Conservation (phyloP, 352 stramenopile species). For the Pythium pectinolyticum region DNA sequence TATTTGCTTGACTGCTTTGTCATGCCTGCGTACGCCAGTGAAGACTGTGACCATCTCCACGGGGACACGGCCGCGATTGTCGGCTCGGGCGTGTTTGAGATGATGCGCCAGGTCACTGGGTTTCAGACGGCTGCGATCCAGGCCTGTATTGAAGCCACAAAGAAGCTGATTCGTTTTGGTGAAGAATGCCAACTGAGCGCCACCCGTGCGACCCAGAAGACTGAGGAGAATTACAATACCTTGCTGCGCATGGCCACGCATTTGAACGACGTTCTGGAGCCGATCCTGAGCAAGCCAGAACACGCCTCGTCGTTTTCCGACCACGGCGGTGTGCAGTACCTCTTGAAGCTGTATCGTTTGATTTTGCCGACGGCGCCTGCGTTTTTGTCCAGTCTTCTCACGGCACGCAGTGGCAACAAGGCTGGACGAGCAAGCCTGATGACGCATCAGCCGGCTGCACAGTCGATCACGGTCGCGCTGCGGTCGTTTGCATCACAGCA, state of each 20-base stretch:
- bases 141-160: conserved; percentile 87
- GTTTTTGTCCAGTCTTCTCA: conserved; percentile 66
- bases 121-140: conserved; percentile 87
- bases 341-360: conserved; percentile 90
- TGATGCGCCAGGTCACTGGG: conserved; percentile 93
- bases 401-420: conserved; percentile 5
- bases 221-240: conserved; percentile 29
- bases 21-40: conserved; percentile 84
- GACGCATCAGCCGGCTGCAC: conserved; percentile 88
- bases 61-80: conserved; percentile 93
- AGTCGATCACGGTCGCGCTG: conserved; percentile 86
- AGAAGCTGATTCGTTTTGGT: conserved; percentile 86
- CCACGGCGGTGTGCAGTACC: conserved; percentile 83
- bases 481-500: conserved; percentile 89
- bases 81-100: conserved; percentile 93
- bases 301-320: conserved; percentile 91
- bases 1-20: conserved; percentile 92
- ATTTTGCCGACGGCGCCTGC: conserved; percentile 82
- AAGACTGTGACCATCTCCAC: conserved; percentile 89
- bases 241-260: conserved; percentile 73
- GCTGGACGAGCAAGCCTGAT: conserved; percentile 21
- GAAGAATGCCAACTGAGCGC: conserved; percentile 27
- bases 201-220: neutral
- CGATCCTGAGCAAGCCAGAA: conserved; percentile 94
- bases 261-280: conserved; percentile 92